Conservation (phyloP, 108 stramenopile genomes). For the Cyclotella cryptica region DNA sequence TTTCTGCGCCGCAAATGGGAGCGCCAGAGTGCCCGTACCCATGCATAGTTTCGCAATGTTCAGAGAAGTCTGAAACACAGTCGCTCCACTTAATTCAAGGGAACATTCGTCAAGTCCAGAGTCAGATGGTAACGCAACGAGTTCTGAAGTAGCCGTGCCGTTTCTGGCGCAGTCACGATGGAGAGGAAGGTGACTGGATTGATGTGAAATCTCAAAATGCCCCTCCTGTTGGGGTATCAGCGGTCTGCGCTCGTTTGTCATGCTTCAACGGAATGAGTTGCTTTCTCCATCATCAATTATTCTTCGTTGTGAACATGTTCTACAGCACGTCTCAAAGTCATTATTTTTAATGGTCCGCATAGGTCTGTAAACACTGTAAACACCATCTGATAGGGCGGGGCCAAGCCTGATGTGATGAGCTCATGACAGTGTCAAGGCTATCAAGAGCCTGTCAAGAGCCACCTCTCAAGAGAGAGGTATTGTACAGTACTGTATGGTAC, state of each 20-base stretch:
- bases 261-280: neutral
- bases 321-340: no score
- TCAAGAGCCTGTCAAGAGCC: no score
- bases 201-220: constrained; percentile 4
- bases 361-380: no score
- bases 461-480: no score
- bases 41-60: constrained; percentile 67
- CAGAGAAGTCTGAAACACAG: constrained; percentile 57
- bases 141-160: neutral
- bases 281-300: no score
- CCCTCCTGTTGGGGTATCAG: neutral
- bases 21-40: constrained; percentile 79
- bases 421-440: no score
- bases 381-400: no score
- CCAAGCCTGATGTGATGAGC: no score
- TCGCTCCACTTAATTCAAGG: constrained; percentile 16
- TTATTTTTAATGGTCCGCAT: no score
- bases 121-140: neutral
- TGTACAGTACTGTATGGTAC: no score
- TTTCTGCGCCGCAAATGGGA: constrained; percentile 78
- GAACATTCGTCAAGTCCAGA: neutral
- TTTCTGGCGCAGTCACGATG: neutral
- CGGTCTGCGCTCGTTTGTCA: neutral
- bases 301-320: no score
- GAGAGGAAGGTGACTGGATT: neutral